Evolutionary conservation across 2,329 filamentous ascomycete species (phyloP).

Genomic region (Phyllosticta capitalensis): DNA sequence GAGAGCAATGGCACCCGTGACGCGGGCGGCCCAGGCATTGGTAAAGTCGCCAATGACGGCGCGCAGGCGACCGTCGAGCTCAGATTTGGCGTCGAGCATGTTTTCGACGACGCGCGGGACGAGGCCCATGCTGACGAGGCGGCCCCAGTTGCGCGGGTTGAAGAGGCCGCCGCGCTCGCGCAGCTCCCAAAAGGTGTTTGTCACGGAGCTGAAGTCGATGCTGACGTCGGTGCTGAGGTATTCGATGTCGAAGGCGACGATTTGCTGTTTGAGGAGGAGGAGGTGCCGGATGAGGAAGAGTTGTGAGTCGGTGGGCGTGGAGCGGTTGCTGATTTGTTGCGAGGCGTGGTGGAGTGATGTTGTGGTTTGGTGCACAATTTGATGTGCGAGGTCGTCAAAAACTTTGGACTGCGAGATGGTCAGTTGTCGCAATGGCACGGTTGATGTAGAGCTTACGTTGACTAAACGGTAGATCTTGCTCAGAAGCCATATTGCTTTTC

Average conservation of each 20-base stretch:
- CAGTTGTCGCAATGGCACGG: slow-evolving; percentile 14
- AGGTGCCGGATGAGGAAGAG: slow-evolving; percentile 93
- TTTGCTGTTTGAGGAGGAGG: slow-evolving; percentile 88
- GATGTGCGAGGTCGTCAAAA: slow-evolving; percentile 63
- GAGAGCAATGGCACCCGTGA: slow-evolving; percentile 40
- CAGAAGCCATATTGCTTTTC: slow-evolving; percentile 58
- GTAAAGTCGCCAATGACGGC: slow-evolving; percentile 59
- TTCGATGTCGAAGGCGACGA: slow-evolving; percentile 91
- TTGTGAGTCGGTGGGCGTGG: slow-evolving; percentile 63
- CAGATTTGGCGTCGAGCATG: slow-evolving; percentile 62
- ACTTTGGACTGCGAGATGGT: slow-evolving; percentile 46
- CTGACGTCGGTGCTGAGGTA: slow-evolving; percentile 52
- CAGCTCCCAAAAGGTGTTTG: slow-evolving; percentile 58
- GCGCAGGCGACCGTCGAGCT: slow-evolving; percentile 53
- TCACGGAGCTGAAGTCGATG: slow-evolving; percentile 57
- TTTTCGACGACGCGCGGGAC: slow-evolving; percentile 59
- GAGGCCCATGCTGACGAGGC: slow-evolving; percentile 47
- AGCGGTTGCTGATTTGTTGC: slow-evolving; percentile 55
- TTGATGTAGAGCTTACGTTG: slow-evolving; percentile 39
- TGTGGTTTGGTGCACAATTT: slow-evolving; percentile 85
- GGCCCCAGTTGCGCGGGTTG: slow-evolving; percentile 53
- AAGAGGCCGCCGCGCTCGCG: slow-evolving; percentile 56
- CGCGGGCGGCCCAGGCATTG: slow-evolving; percentile 45
- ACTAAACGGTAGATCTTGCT: slow-evolving; percentile 61
- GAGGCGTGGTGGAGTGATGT: slow-evolving; percentile 71